Evolutionary conservation across 192 early-diverging fungal species (phyloP).

Genomic region (Backusella sp.): DNA sequence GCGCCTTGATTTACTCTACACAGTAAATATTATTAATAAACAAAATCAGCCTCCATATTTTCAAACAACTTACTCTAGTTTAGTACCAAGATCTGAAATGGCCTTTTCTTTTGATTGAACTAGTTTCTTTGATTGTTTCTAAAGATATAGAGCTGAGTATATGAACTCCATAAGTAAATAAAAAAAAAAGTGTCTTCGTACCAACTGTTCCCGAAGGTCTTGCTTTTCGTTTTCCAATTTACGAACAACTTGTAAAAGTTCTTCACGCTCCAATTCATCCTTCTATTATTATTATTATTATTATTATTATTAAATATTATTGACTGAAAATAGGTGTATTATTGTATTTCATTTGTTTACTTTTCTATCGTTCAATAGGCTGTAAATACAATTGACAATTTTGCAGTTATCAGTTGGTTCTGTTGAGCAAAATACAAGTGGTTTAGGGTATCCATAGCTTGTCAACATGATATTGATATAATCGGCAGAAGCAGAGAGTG

Average conservation of each 20-base stretch:
- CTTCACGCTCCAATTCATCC: constrained; percentile 20
- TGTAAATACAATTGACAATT: constrained; percentile 35
- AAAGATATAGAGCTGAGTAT: not conserved
- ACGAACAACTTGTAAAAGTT: constrained; percentile 24
- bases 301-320: not conserved
- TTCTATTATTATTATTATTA: constrained; percentile 1
- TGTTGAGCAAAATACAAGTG: constrained; percentile 31
- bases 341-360: not conserved
- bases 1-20: not conserved
- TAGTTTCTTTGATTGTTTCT: not conserved
- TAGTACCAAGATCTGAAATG: not conserved
- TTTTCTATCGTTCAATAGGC: constrained; percentile 30
- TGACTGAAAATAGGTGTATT: not conserved
- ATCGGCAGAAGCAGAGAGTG: constrained; percentile 20
- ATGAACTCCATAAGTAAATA: not conserved
- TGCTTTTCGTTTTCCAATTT: constrained; percentile 19
- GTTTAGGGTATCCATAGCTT: constrained; percentile 37
- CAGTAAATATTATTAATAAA: not conserved
- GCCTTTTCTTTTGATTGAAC: not conserved
- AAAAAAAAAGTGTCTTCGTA: not conserved
- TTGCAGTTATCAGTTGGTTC: constrained; percentile 23
- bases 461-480: constrained; percentile 37
- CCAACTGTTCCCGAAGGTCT: constrained; percentile 7
- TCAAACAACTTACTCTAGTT: constrained; percentile 8
- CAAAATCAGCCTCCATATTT: not conserved